Conservation (phyloP, 2,329 filamentous ascomycete genomes). For the Plenodomus lindquistii region DNA sequence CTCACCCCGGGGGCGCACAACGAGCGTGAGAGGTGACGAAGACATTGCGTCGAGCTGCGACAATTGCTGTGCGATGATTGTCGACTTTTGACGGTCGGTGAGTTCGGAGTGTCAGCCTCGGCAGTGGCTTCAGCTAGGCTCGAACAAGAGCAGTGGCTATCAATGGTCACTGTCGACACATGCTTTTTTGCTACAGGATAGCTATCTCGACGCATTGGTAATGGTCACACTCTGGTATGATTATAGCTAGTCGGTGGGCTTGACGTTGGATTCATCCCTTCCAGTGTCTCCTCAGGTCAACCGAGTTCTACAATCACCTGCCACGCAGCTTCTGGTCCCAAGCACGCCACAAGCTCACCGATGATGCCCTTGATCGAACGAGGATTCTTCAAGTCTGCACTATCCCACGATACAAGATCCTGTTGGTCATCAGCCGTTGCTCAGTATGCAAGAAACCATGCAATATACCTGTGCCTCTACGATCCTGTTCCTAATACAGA, state of each 20-base stretch:
- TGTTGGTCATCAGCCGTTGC: constrained; percentile 37
- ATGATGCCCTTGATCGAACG: constrained; percentile 63
- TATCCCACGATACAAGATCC: constrained; percentile 64
- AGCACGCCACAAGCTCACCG: constrained; percentile 67
- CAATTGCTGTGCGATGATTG: constrained; percentile 10
- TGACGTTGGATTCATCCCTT: neutral
- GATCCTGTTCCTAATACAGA: constrained; percentile 51
- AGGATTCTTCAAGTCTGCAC: constrained; percentile 54
- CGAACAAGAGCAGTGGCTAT: neutral
- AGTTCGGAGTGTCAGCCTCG: constrained; percentile 15
- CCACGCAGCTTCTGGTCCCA: constrained; percentile 64
- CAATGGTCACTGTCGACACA: neutral
- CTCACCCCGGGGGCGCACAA: constrained; percentile 53
- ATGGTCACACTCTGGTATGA: too few relatives aligned
- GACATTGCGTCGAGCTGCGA: constrained; percentile 41
- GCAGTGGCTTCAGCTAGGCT: constrained; percentile 9
- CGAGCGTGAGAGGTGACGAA: constrained; percentile 48
- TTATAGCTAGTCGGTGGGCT: too few relatives aligned
- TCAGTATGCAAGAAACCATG: constrained; percentile 41
- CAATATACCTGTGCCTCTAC: constrained; percentile 41
- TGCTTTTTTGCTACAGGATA: neutral
- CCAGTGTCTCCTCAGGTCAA: constrained; percentile 1
- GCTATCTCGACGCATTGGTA: too few relatives aligned
- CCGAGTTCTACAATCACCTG: constrained; percentile 64
- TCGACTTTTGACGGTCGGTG: constrained; percentile 11